Evolutionary conservation across 352 stramenopile species (phyloP).

Genomic region (Globisporangium paroecandrum): DNA sequence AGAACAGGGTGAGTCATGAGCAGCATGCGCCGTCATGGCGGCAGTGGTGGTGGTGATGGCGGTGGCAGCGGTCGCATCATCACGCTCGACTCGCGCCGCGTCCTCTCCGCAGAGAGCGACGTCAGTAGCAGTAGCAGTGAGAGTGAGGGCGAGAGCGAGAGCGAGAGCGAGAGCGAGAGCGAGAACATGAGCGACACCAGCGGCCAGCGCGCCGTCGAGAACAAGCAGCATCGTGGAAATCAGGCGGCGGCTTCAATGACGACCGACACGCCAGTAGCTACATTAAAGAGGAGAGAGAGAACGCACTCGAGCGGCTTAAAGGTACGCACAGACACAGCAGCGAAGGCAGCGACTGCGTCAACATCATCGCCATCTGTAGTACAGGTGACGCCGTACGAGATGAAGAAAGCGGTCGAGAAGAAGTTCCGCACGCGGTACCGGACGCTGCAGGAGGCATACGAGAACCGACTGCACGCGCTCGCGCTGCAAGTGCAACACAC

Average conservation of each 20-base stretch:
- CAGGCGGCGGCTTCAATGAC: background rate
- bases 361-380: background rate
- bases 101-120: background rate
- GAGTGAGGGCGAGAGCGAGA: conserved; percentile 6
- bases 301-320: background rate
- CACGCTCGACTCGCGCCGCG: background rate
- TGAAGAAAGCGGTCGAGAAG: conserved; percentile 58
- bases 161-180: conserved; percentile 5
- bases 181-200: conserved; percentile 14
- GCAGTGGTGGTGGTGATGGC: background rate
- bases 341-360: background rate
- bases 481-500: conserved; percentile 46
- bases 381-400: conserved; percentile 21
- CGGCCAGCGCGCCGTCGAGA: conserved; percentile 7
- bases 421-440: conserved; percentile 72
- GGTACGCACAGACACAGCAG: background rate
- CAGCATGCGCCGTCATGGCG: background rate
- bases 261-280: conserved; percentile 11
- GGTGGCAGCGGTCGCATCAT: background rate
- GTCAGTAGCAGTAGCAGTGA: conserved; percentile 4
- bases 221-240: conserved; percentile 11
- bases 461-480: conserved; percentile 61
- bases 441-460: conserved; percentile 66
- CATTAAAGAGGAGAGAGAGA: background rate
- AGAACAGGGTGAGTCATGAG: conserved; percentile 3